Evolutionary conservation across 129 eudicot species (phyloP).

Genomic region (Erigeron canadensis): DNA sequence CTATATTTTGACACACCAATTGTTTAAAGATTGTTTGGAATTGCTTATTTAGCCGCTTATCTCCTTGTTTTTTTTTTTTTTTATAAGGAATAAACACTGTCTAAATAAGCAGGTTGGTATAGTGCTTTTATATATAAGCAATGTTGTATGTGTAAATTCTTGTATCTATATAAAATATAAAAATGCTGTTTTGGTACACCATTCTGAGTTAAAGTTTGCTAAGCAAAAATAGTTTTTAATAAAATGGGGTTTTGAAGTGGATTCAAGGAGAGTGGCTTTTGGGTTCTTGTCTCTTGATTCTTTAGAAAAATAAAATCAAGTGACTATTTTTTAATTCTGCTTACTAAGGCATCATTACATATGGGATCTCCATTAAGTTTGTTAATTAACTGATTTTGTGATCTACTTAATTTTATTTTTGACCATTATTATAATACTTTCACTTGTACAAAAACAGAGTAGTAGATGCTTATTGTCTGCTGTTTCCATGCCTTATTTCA

Average conservation of each 20-base stretch:
- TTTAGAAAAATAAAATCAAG: conserved; percentile 20
- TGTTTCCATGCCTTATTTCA: conserved; percentile 63
- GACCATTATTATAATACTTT: too few relatives aligned
- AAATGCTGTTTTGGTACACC: conserved; percentile 35
- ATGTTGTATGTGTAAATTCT: too few relatives aligned
- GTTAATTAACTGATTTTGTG: conserved; percentile 38
- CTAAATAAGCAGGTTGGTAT: too few relatives aligned
- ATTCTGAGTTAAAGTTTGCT: conserved; percentile 42
- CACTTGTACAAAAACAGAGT: conserved; percentile 32
- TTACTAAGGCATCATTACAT: conserved; percentile 48
- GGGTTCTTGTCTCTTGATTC: conserved; percentile 49
- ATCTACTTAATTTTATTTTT: conserved; percentile 29
- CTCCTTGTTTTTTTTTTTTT: too few relatives aligned
- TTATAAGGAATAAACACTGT: too few relatives aligned
- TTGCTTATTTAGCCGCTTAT: too few relatives aligned
- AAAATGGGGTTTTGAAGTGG: conserved; percentile 52
- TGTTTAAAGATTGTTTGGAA: too few relatives aligned
- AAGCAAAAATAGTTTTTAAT: conserved; percentile 6
- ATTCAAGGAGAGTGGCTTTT: conserved; percentile 62
- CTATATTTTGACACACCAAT: not conserved
- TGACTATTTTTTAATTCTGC: conserved; percentile 27
- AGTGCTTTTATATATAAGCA: too few relatives aligned
- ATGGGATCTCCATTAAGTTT: conserved; percentile 22
- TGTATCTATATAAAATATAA: not conserved
- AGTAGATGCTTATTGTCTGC: conserved; percentile 93